Conservation (phyloP, 164 flowering plant species). For the Amborella trichopoda region DNA sequence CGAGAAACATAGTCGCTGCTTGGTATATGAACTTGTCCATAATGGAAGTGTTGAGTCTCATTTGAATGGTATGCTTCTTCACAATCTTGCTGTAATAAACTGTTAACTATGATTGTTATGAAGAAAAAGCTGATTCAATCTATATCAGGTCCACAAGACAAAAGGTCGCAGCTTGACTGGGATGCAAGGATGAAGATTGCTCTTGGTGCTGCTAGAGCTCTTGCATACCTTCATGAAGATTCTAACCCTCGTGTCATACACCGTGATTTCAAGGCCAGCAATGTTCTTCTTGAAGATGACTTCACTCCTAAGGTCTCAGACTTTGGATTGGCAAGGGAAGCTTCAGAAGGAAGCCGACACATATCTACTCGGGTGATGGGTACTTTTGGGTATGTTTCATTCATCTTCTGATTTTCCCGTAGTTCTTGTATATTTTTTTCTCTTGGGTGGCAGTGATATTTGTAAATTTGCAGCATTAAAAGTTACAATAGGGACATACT, state of each 20-base stretch:
- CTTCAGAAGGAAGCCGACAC: constrained; percentile 63
- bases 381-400: constrained; percentile 57
- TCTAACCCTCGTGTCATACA: constrained; percentile 98
- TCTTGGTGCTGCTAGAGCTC: constrained; percentile 94
- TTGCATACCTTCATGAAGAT: constrained; percentile 98
- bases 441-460: background rate
- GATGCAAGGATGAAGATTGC: constrained; percentile 91
- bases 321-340: constrained; percentile 94
- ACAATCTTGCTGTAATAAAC: background rate
- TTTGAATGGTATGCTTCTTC: constrained; percentile 80
- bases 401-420: background rate
- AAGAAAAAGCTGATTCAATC: background rate
- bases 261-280: constrained; percentile 94
- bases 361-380: constrained; percentile 86
- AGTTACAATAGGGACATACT: no score
- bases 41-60: constrained; percentile 99
- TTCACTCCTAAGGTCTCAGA: constrained; percentile 97
- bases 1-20: constrained; percentile 71
- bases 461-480: no score
- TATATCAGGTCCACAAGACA: constrained; percentile 52
- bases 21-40: constrained; percentile 82
- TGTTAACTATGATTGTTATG: background rate
- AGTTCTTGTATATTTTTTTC: background rate
- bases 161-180: constrained; percentile 77
- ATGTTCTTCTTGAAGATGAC: constrained; percentile 77